phyloP scores from a whole-genome alignment of 1,284 basidiomycete species.

The Marasmius sp. region DNA sequence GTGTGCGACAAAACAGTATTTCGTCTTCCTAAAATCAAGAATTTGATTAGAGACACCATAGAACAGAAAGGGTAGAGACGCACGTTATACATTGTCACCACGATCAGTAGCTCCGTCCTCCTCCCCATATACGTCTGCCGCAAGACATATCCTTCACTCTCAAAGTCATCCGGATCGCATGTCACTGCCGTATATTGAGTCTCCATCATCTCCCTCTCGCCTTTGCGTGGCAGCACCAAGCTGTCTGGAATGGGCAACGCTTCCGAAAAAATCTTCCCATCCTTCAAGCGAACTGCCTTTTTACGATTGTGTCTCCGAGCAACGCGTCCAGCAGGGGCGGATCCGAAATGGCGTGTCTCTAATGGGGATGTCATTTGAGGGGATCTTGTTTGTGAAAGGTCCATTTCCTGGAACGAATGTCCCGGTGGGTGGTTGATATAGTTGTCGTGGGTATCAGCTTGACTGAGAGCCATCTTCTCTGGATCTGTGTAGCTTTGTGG shows the following conservation, averaged over 20 bases:
- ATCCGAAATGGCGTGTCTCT: conserved; percentile 83
- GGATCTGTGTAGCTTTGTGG: conserved; percentile 29
- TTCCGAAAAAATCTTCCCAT: conserved; percentile 80
- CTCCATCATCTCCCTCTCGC: conserved; percentile 82
- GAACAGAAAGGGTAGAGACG: conserved; percentile 25
- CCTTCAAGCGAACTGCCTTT: conserved; percentile 71
- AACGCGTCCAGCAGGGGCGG: conserved; percentile 79
- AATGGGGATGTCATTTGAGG: conserved; percentile 43
- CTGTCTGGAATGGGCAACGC: conserved; percentile 85
- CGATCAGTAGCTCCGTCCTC: conserved; percentile 91
- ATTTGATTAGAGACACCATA: background rate
- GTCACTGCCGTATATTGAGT: conserved; percentile 89
- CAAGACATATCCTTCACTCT: conserved; percentile 79
- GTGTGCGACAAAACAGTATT: conserved; percentile 87
- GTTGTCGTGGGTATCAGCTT: conserved; percentile 1
- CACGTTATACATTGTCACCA: conserved; percentile 95
- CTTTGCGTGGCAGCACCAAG: conserved; percentile 79
- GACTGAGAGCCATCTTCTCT: conserved; percentile 26
- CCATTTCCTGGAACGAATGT: conserved; percentile 1
- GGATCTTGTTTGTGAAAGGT: conserved; percentile 13
- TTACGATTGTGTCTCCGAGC: conserved; percentile 73
- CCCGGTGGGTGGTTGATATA: background rate
- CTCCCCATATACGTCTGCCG: conserved; percentile 82
- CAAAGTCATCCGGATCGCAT: conserved; percentile 93
- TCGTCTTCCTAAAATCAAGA: conserved; percentile 80